Evolutionary conservation across 2,329 filamentous ascomycete genomes (phyloP).

Genomic region (Falciphora oryzae): DNA sequence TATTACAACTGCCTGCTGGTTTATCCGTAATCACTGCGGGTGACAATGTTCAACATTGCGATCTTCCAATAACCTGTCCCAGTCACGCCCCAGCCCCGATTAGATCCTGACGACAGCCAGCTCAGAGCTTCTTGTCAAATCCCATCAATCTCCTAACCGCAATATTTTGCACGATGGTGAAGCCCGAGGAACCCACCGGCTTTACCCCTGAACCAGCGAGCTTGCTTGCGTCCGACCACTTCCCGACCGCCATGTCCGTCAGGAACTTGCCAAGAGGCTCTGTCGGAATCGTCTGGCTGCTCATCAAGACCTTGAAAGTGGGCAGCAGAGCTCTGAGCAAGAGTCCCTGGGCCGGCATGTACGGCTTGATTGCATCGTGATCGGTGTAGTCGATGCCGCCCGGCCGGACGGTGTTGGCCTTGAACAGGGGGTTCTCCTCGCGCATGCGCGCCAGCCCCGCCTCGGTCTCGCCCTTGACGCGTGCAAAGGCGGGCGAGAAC

Average conservation of each 20-base stretch:
- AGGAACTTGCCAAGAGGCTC: constrained; percentile 37
- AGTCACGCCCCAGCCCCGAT: too few relatives aligned
- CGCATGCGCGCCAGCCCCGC: constrained; percentile 48
- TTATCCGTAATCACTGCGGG: too few relatives aligned
- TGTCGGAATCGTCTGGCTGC: constrained; percentile 34
- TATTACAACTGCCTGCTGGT: too few relatives aligned
- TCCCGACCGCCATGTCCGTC: constrained; percentile 39
- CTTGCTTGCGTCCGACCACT: constrained; percentile 19
- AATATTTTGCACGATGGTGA: constrained; percentile 30
- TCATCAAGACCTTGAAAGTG: constrained; percentile 18
- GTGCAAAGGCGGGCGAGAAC: constrained; percentile 52
- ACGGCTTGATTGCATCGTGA: constrained; percentile 37
- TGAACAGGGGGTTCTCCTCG: constrained; percentile 38
- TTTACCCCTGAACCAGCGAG: constrained; percentile 25
- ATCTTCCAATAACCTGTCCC: too few relatives aligned
- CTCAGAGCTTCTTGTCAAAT: constrained; percentile 12
- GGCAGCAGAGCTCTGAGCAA: constrained; percentile 22
- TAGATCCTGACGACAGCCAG: too few relatives aligned
- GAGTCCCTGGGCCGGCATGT: constrained; percentile 28
- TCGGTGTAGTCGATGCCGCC: constrained; percentile 46
- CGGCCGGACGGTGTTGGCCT: constrained; percentile 52
- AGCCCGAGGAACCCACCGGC: constrained; percentile 23
- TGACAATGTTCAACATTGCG: too few relatives aligned
- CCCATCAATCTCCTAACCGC: constrained; percentile 30
- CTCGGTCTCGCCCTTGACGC: constrained; percentile 65